Conservation (phyloP, 2,329 filamentous ascomycete species). For the Pseudogymnoascus pannorum region DNA sequence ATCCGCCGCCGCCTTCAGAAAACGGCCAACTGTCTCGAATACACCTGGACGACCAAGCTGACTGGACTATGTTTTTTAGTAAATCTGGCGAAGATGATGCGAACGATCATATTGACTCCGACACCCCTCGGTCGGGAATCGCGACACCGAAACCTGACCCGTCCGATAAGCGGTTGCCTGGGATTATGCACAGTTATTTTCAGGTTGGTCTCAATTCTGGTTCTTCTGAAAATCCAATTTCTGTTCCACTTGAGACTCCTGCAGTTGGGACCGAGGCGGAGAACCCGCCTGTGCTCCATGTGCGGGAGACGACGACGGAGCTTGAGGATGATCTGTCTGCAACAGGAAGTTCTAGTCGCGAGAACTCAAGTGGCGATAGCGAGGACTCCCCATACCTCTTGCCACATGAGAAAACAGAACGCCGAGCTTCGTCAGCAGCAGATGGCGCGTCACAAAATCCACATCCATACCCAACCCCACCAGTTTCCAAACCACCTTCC, state of each 20-base stretch:
- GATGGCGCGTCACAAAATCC: conserved; percentile 16
- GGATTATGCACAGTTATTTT: conserved; percentile 94
- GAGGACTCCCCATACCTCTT: conserved; percentile 19
- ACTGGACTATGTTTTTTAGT: conserved; percentile 10
- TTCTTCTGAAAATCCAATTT: conserved; percentile 45
- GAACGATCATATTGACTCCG: conserved; percentile 71
- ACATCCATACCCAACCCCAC: conserved; percentile 51
- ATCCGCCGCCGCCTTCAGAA: not conserved
- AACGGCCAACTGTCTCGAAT: not conserved
- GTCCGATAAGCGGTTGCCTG: conserved; percentile 88
- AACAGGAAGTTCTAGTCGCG: conserved; percentile 22
- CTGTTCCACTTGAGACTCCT: conserved; percentile 26
- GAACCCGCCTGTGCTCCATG: conserved; percentile 17
- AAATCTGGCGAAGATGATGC: conserved; percentile 55
- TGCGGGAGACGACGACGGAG: conserved; percentile 18
- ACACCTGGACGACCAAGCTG: conserved; percentile 1
- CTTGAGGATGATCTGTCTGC: conserved; percentile 21
- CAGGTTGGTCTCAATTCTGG: conserved; percentile 81
- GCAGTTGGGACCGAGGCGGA: conserved; percentile 18
- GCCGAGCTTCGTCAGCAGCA: conserved; percentile 20
- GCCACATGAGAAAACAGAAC: conserved; percentile 20
- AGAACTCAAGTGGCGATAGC: conserved; percentile 21
- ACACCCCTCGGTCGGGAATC: conserved; percentile 82
- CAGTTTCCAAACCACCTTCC: conserved; percentile 42
- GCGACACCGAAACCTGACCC: conserved; percentile 90